These are phyloP conservation scores for Pyrenophora tritici-repentis DNA, from an alignment of 2,329 filamentous ascomycete genomes.

Conservation along the genomic window DNA sequence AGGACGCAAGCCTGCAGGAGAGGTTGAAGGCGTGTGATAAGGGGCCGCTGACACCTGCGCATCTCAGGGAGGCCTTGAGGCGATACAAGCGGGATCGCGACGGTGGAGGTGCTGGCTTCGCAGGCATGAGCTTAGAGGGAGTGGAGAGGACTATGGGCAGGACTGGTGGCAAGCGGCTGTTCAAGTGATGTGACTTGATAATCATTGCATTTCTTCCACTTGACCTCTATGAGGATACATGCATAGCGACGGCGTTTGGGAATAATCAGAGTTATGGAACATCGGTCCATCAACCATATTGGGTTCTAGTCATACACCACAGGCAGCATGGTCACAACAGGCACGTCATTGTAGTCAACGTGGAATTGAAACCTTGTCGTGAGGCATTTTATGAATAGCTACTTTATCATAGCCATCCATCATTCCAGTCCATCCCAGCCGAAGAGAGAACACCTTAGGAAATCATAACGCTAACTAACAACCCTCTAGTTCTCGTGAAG, in stretches of 20 bases:
- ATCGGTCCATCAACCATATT: not conserved
- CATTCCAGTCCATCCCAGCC: slow-evolving; percentile 29
- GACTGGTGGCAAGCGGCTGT: slow-evolving; percentile 53
- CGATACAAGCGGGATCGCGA: slow-evolving; percentile 68
- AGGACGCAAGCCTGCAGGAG: slow-evolving; percentile 32
- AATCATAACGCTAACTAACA: slow-evolving; percentile 29
- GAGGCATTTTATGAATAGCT: slow-evolving; percentile 37
- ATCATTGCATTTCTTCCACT: too few species aligned
- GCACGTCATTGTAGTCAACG: not conserved
- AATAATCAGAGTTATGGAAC: not conserved
- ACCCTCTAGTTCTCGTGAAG: slow-evolving; percentile 55
- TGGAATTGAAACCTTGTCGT: slow-evolving; percentile 28
- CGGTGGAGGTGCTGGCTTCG: slow-evolving; percentile 62
- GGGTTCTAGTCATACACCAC: too few species aligned
- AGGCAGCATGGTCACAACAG: too few species aligned
- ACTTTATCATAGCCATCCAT: slow-evolving; percentile 34
- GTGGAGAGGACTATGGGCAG: slow-evolving; percentile 51
- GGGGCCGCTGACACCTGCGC: slow-evolving; percentile 71
- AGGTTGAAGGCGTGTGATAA: slow-evolving; percentile 45
- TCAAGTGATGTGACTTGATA: slow-evolving; percentile 39
- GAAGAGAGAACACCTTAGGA: slow-evolving; percentile 33
- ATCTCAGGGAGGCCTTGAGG: slow-evolving; percentile 73
- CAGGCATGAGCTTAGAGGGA: slow-evolving; percentile 56
- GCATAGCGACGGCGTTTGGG: slow-evolving; percentile 23
- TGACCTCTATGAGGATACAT: not conserved